Conservation (phyloP, 148 eudicot species). For the Cornus kousa region DNA sequence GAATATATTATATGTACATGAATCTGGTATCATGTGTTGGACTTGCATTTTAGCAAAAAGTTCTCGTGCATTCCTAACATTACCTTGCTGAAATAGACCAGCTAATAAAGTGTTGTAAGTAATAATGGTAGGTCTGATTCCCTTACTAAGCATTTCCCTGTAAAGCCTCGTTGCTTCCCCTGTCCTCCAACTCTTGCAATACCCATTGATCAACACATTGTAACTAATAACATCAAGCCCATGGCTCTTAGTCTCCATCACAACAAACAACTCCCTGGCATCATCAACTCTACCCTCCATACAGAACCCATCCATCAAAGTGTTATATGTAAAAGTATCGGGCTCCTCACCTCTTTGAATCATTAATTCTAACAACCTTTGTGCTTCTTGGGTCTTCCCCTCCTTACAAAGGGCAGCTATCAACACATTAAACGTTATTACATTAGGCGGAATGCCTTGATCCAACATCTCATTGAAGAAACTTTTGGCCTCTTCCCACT, state of each 20-base stretch:
- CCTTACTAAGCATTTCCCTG: conserved; percentile 19
- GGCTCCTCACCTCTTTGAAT: conserved; percentile 23
- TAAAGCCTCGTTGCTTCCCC: conserved; percentile 28
- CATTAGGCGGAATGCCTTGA: conserved; percentile 30
- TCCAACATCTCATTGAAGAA: conserved; percentile 33
- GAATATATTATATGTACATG: conserved; percentile 12
- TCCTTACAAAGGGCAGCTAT: conserved; percentile 19
- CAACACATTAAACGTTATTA: conserved; percentile 19
- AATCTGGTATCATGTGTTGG: conserved; percentile 1
- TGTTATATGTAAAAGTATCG: conserved; percentile 21
- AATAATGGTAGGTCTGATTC: conserved; percentile 9
- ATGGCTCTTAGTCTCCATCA: conserved; percentile 23
- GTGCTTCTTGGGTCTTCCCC: conserved; percentile 23
- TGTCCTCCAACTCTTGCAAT: conserved; percentile 24
- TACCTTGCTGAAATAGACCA: conserved; percentile 15
- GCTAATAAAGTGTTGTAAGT: conserved; percentile 17
- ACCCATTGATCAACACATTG: conserved; percentile 29
- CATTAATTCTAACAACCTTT: conserved; percentile 23
- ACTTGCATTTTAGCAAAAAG: conserved; percentile 18
- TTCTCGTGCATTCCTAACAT: conserved; percentile 9
- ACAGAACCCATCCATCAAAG: conserved; percentile 32
- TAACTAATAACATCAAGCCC: conserved; percentile 25
- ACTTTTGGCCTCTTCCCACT: conserved; percentile 22
- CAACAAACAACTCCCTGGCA: conserved; percentile 21
- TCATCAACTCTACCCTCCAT: conserved; percentile 29